Base-by-base conservation (phyloP, 2,329 filamentous ascomycete genomes). In the Fonsecaea multimorphosa region DNA sequence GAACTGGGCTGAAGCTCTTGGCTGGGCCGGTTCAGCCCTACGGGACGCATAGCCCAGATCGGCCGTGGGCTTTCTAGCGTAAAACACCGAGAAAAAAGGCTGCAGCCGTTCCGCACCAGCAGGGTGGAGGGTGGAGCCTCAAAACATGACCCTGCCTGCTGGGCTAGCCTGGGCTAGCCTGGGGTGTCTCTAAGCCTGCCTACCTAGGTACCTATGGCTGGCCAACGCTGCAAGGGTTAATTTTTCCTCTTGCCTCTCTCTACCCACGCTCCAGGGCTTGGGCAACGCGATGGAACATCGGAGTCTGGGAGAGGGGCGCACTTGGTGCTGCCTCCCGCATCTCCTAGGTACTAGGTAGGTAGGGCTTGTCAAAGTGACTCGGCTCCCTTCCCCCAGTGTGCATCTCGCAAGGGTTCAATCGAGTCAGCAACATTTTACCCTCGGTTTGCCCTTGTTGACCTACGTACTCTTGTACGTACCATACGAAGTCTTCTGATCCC, bases 1-100 rank as follows among this genome's bases (percentile, higher is more conserved):
- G 53, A 56, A 36, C 53, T 56, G 36, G 29, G 31, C 53, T 24
- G 44, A 19, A 49, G 19, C n/a, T n/a, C n/a, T n/a, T n/a, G n/a
- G 29, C 44, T 49, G 44, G 44, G 44, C 22, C 24, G 59, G 51
- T 62, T 62, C 59, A 62, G 59, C 59, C 59, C 59, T 62, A 62
- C 59, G 52, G 36, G 24, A 62, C 59, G 34, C 51, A 56, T 34
- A 34, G 53, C 58, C 44, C 58, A 56, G 59, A 49, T 62, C 51
- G 38, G 59, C 51, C 38, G 52, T 62, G 51, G 59, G 38, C 38
- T 24, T 56, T 62, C 59, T 62, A 62, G 59, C 59, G 59, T 40
- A 34, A 62, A 53, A 62, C 19, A 46, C 32, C 32, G 53, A 31
- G 29, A 56, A 58, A 58, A 58, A 56, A 62, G 59, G 59, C 59